Evolutionary conservation across 2,329 filamentous ascomycete genomes (phyloP).

Genomic region (Xenoacremonium recifei): DNA sequence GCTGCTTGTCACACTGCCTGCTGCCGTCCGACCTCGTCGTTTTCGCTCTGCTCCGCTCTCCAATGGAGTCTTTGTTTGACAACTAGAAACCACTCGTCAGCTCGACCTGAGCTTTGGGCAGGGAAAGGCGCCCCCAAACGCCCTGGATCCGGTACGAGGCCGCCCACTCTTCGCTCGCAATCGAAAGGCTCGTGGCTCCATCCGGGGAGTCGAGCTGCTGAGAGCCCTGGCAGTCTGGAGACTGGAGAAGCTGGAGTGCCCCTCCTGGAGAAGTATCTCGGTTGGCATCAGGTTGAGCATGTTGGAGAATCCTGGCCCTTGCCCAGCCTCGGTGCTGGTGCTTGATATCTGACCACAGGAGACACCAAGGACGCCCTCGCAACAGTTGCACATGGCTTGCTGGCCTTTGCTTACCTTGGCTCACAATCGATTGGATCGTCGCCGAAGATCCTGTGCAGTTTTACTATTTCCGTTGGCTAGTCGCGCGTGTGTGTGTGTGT

Average conservation of each 20-base stretch:
- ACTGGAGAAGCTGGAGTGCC: no score
- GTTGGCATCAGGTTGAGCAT: neutral
- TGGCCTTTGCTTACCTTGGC: conserved; percentile 2
- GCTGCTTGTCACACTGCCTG: conserved; percentile 12
- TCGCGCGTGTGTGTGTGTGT: neutral
- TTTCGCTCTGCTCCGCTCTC: neutral
- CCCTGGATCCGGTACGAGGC: no score
- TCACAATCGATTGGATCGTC: conserved; percentile 1
- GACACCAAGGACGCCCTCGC: no score
- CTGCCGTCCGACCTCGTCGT: conserved; percentile 15
- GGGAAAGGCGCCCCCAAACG: no score
- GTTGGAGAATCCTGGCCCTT: neutral
- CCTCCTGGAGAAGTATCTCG: conserved; percentile 19
- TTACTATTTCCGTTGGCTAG: neutral
- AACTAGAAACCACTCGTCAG: no score
- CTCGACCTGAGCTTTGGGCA: no score
- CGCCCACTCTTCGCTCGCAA: no score
- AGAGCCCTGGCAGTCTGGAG: conserved; percentile 1
- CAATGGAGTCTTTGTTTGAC: no score
- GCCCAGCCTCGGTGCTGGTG: no score
- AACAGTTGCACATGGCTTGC: no score
- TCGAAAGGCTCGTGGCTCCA: conserved; percentile 7
- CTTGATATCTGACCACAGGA: no score
- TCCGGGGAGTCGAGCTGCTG: conserved; percentile 1
- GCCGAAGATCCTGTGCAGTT: neutral